Evolutionary conservation across 2,329 filamentous ascomycete genomes (phyloP).

Genomic region (Cordyceps javanica): DNA sequence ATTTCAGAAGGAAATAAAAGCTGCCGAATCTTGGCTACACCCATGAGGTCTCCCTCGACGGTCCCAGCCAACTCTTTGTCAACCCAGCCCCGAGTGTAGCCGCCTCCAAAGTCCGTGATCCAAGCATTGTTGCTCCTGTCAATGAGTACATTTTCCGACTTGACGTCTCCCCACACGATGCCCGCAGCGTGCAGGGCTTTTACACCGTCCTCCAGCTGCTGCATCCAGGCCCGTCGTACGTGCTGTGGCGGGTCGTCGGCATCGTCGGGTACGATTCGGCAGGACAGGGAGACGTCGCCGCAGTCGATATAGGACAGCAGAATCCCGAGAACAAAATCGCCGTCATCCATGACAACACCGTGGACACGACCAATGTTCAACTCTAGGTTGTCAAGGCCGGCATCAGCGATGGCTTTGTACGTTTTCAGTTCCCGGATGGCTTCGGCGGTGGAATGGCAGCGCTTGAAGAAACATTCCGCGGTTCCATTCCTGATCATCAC

Average conservation of each 20-base stretch:
- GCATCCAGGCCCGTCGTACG: background rate
- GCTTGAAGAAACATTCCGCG: background rate
- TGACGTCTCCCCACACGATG: background rate
- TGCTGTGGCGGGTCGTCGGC: background rate
- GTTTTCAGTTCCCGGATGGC: background rate
- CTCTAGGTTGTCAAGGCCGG: background rate
- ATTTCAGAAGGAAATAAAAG: background rate
- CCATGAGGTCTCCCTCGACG: background rate
- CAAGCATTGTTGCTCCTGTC: conserved; percentile 23
- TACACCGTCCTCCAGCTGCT: background rate
- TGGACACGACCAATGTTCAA: background rate
- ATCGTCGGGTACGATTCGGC: background rate
- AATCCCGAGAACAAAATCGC: background rate
- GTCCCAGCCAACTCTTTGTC: conserved; percentile 5
- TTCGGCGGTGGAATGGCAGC: background rate
- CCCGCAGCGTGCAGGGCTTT: background rate
- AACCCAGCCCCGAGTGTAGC: conserved; percentile 23
- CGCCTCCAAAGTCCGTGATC: conserved; percentile 26
- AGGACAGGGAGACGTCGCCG: background rate
- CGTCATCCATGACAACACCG: background rate
- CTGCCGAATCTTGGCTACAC: background rate
- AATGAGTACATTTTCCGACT: conserved; percentile 13
- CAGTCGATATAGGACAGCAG: background rate
- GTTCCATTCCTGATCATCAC: background rate
- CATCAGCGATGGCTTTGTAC: background rate